phyloP scores from a whole-genome alignment of 768 basidiomycete species.

The Strobilomyces confusus region DNA sequence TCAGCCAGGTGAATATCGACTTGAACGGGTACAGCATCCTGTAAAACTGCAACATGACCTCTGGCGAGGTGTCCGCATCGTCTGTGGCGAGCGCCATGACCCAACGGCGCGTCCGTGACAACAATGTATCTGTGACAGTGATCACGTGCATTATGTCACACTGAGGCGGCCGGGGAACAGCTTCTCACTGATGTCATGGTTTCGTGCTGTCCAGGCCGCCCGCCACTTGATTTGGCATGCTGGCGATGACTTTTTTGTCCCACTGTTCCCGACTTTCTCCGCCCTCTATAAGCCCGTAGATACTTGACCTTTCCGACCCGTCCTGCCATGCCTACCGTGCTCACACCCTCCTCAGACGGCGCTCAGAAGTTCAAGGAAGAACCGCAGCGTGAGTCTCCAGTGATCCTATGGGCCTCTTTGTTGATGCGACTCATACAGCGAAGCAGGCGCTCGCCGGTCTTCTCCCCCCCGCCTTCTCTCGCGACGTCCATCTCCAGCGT shows the following conservation, averaged over 20 bases:
- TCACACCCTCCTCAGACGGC: constrained; percentile 58
- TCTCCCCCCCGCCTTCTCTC: constrained; percentile 55
- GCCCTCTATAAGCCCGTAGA: not conserved
- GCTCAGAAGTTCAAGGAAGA: constrained; percentile 66
- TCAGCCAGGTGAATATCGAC: constrained; percentile 91
- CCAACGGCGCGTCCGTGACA: constrained; percentile 12
- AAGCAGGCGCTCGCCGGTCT: constrained; percentile 49
- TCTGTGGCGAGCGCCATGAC: constrained; percentile 14
- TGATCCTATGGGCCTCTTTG: not conserved
- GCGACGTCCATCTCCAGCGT: constrained; percentile 50
- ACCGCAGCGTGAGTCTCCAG: constrained; percentile 42
- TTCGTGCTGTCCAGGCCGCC: not conserved
- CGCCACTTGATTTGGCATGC: constrained; percentile 2
- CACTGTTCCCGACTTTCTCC: constrained; percentile 10
- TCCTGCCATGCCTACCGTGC: constrained; percentile 49
- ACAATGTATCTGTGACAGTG: constrained; percentile 13
- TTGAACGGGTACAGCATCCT: constrained; percentile 91
- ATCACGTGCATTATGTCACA: constrained; percentile 14
- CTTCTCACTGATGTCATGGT: constrained; percentile 2
- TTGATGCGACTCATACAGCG: constrained; percentile 28
- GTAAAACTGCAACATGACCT: constrained; percentile 79
- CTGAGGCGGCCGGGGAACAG: not conserved
- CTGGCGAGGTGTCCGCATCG: constrained; percentile 40
- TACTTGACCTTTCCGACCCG: not conserved
- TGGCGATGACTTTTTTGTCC: not conserved